Conservation (phyloP, 768 basidiomycete species). For the Leccinum rimulosum region DNA sequence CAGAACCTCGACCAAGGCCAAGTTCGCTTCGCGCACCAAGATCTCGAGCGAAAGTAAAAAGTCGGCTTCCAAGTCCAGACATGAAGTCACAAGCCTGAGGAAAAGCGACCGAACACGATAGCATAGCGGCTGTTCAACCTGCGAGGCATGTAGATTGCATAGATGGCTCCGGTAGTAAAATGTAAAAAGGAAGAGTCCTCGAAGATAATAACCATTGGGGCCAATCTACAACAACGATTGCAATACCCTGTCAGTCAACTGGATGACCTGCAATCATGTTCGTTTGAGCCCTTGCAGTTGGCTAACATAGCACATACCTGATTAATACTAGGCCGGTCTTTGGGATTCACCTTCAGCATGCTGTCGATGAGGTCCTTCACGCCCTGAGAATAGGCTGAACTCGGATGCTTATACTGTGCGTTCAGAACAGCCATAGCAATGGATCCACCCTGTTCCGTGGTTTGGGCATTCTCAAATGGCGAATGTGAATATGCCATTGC, state of each 20-base stretch:
- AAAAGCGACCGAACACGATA: conserved; percentile 7
- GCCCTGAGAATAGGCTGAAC: conserved; percentile 82
- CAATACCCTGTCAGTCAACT: conserved; percentile 60
- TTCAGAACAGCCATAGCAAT: conserved; percentile 97
- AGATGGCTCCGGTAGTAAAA: conserved; percentile 10
- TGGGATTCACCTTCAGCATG: conserved; percentile 82
- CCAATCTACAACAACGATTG: conserved; percentile 50
- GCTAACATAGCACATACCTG: conserved; percentile 47
- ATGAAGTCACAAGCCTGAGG: background rate
- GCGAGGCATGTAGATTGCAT: conserved; percentile 5
- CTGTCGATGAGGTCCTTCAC: conserved; percentile 78
- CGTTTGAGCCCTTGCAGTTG: background rate
- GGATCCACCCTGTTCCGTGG: conserved; percentile 91
- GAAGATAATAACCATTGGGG: background rate
- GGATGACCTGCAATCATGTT: conserved; percentile 51
- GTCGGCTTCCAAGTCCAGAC: background rate
- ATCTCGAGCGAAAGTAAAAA: conserved; percentile 1
- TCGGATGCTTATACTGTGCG: conserved; percentile 89
- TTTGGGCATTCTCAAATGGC: conserved; percentile 91
- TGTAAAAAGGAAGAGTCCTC: conserved; percentile 5
- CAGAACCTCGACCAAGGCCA: background rate
- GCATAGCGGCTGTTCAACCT: background rate
- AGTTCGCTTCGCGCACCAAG: background rate
- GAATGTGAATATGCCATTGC: conserved; percentile 95
- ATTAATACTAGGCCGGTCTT: conserved; percentile 82